phyloP scores from a whole-genome alignment of 2,329 filamentous ascomycete genomes.

The Arthrobotrys megalospora region DNA sequence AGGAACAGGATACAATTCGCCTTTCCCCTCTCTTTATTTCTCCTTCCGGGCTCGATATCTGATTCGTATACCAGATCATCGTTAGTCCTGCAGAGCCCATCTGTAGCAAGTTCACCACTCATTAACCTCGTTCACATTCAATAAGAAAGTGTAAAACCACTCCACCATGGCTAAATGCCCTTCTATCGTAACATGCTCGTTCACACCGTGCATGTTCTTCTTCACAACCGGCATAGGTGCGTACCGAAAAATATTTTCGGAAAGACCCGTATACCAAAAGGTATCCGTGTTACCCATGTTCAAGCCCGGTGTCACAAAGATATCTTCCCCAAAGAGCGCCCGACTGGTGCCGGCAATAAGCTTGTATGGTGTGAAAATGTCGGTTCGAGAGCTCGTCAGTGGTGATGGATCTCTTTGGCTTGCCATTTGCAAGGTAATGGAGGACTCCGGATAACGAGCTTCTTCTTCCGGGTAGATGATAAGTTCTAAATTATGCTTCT shows the following conservation, averaged over 20 bases:
- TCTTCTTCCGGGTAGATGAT: slow-evolving; percentile 71
- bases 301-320: slow-evolving; percentile 73
- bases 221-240: slow-evolving; percentile 65
- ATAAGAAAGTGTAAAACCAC: slow-evolving; percentile 65
- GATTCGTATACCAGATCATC: no score
- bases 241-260: slow-evolving; percentile 69
- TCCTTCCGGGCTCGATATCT: no score
- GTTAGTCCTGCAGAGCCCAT: no score
- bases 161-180: slow-evolving; percentile 65
- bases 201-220: slow-evolving; percentile 66
- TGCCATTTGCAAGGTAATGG: slow-evolving; percentile 69
- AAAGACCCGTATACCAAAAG: slow-evolving; percentile 70
- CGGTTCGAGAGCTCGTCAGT: slow-evolving; percentile 72
- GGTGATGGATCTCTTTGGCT: slow-evolving; percentile 72
- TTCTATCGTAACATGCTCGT: slow-evolving; percentile 66
- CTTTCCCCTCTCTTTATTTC: no score
- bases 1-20: no score
- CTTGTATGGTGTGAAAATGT: slow-evolving; percentile 69
- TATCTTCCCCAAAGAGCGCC: slow-evolving; percentile 70
- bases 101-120: no score
- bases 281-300: slow-evolving; percentile 72
- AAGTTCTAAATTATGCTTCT: slow-evolving; percentile 74
- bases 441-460: slow-evolving; percentile 65
- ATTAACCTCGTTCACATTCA: slow-evolving; percentile 63
- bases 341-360: slow-evolving; percentile 72